These are phyloP conservation scores for Phytophthora brassicae DNA, from an alignment of 352 stramenopile species.

Conservation along the genomic window DNA sequence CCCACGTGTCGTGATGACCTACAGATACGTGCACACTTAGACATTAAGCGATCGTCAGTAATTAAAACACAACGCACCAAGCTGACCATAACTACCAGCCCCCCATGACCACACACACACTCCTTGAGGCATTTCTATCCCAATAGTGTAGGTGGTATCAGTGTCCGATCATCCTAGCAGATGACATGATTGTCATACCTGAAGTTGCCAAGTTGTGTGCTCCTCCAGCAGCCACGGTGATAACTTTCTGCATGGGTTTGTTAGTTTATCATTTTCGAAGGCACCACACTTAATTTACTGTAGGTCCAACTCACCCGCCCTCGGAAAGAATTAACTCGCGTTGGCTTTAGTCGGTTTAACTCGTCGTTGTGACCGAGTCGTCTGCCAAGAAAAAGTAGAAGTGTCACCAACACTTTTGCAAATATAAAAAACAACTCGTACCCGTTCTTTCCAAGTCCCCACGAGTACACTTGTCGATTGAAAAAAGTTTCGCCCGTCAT, in stretches of 20 bases:
- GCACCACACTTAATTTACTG: not conserved
- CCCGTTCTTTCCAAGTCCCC: conserved; percentile 67
- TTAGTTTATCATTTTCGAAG: not conserved
- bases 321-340: conserved; percentile 69
- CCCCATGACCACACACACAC: conserved; percentile 80
- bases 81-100: conserved; percentile 56
- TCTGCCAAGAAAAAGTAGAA: conserved; percentile 23
- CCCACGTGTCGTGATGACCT: conserved; percentile 80
- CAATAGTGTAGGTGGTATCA: not conserved
- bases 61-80: conserved; percentile 36
- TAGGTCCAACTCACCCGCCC: conserved; percentile 38
- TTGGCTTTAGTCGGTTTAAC: conserved; percentile 52
- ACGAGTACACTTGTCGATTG: conserved; percentile 82
- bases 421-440: conserved; percentile 17
- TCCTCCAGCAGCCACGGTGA: conserved; percentile 50
- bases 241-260: conserved; percentile 62
- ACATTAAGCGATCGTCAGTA: not conserved
- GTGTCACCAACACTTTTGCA: not conserved
- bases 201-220: conserved; percentile 68
- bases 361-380: conserved; percentile 71
- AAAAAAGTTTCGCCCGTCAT: conserved; percentile 65
- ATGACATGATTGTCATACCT: conserved; percentile 37
- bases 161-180: not conserved
- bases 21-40: not conserved
- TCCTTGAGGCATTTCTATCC: conserved; percentile 53